Conservation (phyloP, 23 red algal species). For the Pyropia yezoensis region DNA sequence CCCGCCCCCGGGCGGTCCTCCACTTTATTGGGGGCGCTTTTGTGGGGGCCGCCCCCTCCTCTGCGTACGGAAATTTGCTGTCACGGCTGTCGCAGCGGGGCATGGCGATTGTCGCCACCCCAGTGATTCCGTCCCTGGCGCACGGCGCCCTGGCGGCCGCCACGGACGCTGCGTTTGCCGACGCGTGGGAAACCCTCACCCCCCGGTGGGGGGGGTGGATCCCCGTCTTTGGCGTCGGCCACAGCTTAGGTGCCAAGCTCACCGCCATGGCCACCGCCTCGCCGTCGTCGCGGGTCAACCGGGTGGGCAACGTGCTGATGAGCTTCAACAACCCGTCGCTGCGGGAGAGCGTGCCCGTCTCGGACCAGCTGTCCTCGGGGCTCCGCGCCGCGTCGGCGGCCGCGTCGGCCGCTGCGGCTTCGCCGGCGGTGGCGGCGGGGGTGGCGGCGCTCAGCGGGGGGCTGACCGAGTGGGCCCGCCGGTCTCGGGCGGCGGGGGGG, state of each 20-base stretch:
- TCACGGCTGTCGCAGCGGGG: conserved; percentile 18
- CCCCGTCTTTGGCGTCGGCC: conserved; percentile 68
- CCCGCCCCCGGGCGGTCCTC: conserved; percentile 15
- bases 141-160: conserved; percentile 32
- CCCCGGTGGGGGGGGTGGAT: conserved; percentile 8
- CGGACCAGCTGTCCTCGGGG: conserved; percentile 1
- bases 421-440: background rate
- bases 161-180: conserved; percentile 5
- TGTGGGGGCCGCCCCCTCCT: conserved; percentile 38
- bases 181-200: conserved; percentile 20
- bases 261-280: conserved; percentile 27
- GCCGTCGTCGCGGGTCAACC: conserved; percentile 1
- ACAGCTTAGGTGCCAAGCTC: conserved; percentile 76
- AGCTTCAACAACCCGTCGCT: conserved; percentile 68
- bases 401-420: background rate
- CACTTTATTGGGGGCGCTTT: conserved; percentile 54
- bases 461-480: background rate
- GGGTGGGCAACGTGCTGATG: conserved; percentile 56
- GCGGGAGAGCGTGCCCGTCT: conserved; percentile 37
- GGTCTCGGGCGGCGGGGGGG: conserved; percentile 5
- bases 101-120: conserved; percentile 49
- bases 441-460: background rate
- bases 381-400: conserved; percentile 22
- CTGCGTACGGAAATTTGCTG: conserved; percentile 50
- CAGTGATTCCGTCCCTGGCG: conserved; percentile 33